These are phyloP conservation scores for Eragrostis tef DNA, from an alignment of 202 grass and related monocot species.

Conservation along the genomic window DNA sequence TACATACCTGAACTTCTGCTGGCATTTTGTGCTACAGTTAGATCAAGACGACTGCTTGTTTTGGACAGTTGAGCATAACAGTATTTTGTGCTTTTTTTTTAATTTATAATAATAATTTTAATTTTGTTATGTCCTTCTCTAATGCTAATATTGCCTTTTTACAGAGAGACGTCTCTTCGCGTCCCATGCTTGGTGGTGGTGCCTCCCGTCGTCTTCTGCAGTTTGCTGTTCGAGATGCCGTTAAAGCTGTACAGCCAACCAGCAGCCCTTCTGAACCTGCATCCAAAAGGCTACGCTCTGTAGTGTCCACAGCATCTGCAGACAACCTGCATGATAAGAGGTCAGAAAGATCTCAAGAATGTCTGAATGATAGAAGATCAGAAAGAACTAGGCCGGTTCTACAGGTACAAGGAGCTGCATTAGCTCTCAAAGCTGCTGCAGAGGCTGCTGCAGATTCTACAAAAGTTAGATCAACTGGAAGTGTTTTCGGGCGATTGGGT, in stretches of 20 bases:
- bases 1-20: constrained; percentile 31
- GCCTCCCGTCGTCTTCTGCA: constrained; percentile 80
- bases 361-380: constrained; percentile 52
- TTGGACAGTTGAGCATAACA: not conserved
- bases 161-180: constrained; percentile 57
- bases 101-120: not conserved
- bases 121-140: not conserved
- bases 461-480: constrained; percentile 69
- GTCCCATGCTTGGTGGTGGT: constrained; percentile 62
- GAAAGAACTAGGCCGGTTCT: constrained; percentile 61
- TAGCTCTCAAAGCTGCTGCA: constrained; percentile 73
- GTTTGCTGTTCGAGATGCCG: constrained; percentile 90
- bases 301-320: constrained; percentile 63
- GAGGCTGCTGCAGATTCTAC: constrained; percentile 77
- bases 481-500: constrained; percentile 86
- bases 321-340: constrained; percentile 49
- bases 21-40: constrained; percentile 24
- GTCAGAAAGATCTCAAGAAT: constrained; percentile 49
- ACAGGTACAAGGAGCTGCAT: constrained; percentile 61
- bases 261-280: constrained; percentile 54
- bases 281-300: constrained; percentile 71
- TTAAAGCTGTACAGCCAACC: constrained; percentile 72
- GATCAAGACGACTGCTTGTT: constrained; percentile 27
- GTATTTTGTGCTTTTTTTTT: no score
- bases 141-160: not conserved